Conservation (phyloP, 257 asterid genomes). For the Solanum gracilifrons region DNA sequence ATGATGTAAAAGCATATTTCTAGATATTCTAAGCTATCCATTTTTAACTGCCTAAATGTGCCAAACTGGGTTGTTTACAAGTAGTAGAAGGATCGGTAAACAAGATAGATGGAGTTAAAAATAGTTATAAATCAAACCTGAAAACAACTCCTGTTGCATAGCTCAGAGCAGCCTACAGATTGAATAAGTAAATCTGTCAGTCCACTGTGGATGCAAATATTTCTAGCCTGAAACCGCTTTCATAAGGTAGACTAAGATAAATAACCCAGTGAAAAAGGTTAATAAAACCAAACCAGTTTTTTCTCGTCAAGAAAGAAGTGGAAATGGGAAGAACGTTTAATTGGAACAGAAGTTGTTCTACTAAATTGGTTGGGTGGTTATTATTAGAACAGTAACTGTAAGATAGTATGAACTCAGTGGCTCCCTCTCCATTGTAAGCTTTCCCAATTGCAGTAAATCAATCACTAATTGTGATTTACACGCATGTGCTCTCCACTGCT, state of each 20-base stretch:
- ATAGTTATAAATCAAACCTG: conserved; percentile 13
- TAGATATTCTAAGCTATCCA: not conserved
- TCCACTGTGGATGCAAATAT: not conserved
- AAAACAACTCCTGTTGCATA: conserved; percentile 26
- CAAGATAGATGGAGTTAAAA: not conserved
- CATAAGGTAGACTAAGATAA: not conserved
- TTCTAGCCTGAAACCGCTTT: not conserved
- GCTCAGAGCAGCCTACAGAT: conserved; percentile 29
- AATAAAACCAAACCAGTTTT: not conserved
- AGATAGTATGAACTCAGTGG: not conserved
- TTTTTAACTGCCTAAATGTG: not conserved
- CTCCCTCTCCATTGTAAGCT: not conserved
- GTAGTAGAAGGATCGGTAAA: not conserved
- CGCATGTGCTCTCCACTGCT: not conserved
- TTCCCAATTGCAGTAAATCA: not conserved
- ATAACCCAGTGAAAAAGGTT: not conserved
- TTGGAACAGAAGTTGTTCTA: not conserved
- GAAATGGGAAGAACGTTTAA: not conserved
- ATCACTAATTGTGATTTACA: not conserved
- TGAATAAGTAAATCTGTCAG: conserved; percentile 5
- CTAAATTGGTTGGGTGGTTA: not conserved
- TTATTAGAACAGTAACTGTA: not conserved
- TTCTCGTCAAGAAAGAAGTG: not conserved
- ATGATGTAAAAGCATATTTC: not conserved
- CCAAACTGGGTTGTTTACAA: not conserved